Base-by-base conservation (phyloP, 2,329 filamentous ascomycete species). In the Ceratocystis huliohia region DNA sequence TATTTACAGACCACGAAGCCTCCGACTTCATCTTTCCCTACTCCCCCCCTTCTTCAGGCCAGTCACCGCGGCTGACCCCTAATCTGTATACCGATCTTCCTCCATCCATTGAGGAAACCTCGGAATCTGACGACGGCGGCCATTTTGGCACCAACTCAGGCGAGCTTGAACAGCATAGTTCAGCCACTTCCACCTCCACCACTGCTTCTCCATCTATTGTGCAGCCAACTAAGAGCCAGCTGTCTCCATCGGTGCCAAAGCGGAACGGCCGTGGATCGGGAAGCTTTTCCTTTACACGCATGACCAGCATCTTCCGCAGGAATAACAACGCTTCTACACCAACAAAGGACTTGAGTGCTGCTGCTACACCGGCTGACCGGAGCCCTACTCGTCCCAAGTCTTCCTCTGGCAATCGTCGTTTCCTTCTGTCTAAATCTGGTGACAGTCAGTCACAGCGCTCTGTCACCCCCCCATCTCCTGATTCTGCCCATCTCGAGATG, bases 401-500 rank as follows among this genome's bases (percentile, higher is more conserved):
- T 33, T 37, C 63, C 8, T 61, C 53, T 3, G 41, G n/a, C 28
- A 73, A 70, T n/a, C 76, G 77, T 28, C 76, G 78, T 57, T 79
- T 78, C 73, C 81, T 80, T 2, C 75, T 79, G 73, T 74, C 78
- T 69, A 76, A 77, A 63, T 78, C 79, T 59, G 76, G 77, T 20
- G 75, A 74, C 50, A 10, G 10, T 25, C 53, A 57, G 53, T 79
- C 77, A 13, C 79, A 77, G 22, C 78, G 78, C 63, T 79, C 79
- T 20, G 79, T 77, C 69, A 78, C 79, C 6, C 80, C 81, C 4
- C 79, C 80, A 1, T 82, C 81, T 22, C 81, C 81, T 5, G 74
- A 74, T 57, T 79, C 78, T 22, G 75, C 76, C 3, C 30, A 57
- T 37, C 72, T 80, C 61, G 77, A 78, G 68, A 78, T 78, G 75